phyloP scores from a whole-genome alignment of 1,284 basidiomycete species.

The Ustilago shanxiensis region DNA sequence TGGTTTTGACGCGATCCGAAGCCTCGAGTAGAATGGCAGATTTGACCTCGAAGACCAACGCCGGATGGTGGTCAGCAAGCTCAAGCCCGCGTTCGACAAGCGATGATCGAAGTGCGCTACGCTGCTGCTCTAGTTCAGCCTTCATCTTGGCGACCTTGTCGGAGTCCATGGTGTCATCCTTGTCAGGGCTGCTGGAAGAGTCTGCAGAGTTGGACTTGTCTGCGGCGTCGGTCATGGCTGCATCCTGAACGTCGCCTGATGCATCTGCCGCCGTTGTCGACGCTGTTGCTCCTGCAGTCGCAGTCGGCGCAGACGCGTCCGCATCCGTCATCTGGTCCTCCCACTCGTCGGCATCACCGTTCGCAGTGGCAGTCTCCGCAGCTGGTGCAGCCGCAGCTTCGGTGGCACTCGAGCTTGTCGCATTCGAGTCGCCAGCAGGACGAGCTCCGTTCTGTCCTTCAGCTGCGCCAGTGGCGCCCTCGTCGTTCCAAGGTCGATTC shows the following conservation, averaged over 20 bases:
- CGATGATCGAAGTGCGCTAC: conserved; percentile 72
- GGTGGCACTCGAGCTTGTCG: conserved; percentile 63
- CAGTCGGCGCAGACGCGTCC: conserved; percentile 53
- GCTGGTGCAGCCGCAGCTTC: conserved; percentile 67
- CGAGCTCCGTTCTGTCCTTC: conserved; percentile 12
- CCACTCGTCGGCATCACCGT: conserved; percentile 43
- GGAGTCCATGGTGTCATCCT: conserved; percentile 37
- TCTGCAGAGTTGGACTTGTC: conserved; percentile 5
- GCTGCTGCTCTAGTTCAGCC: conserved; percentile 38
- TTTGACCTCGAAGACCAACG: conserved; percentile 86
- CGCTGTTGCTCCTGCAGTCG: conserved; percentile 22
- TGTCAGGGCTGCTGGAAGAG: conserved; percentile 6
- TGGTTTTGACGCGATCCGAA: conserved; percentile 26
- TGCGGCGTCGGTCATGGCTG: conserved; percentile 37
- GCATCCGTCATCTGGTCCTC: conserved; percentile 43
- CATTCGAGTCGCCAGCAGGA: conserved; percentile 9
- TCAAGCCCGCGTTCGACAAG: conserved; percentile 72
- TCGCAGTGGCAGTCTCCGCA: conserved; percentile 11
- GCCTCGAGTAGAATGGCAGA: conserved; percentile 58
- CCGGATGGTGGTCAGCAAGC: conserved; percentile 87
- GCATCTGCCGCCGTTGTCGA: conserved; percentile 20
- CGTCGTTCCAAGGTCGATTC: conserved; percentile 33
- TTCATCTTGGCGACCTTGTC: conserved; percentile 42
- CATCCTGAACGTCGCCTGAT: conserved; percentile 29
- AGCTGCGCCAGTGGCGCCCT: conserved; percentile 8